Percentiles rank a stretch among this genome's conserved stretches.
phyloP scores from a whole-genome alignment of 2,329 filamentous ascomycete species.

The Plenodomus tracheiphilus region DNA sequence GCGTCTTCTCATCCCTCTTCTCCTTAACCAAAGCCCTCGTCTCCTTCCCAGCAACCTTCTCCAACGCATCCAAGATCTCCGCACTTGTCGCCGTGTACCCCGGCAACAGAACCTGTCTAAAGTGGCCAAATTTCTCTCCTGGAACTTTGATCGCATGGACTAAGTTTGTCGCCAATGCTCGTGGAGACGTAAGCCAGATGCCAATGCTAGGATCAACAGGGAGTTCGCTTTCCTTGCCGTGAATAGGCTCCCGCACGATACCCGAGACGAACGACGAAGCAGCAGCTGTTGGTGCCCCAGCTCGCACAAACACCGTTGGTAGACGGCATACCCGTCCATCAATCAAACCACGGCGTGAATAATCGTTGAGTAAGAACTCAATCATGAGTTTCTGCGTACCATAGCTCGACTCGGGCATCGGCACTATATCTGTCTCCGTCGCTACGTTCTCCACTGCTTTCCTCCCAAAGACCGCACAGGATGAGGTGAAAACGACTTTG shows the following conservation, averaged over 20 bases:
- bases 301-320: constrained; percentile 64
- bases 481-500: constrained; percentile 64
- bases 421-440: constrained; percentile 51
- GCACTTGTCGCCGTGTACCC: constrained; percentile 59
- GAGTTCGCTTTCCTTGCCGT: constrained; percentile 55
- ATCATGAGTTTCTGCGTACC: constrained; percentile 66
- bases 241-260: constrained; percentile 66
- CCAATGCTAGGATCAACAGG: constrained; percentile 57
- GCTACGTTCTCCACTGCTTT: constrained; percentile 53
- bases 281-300: constrained; percentile 62
- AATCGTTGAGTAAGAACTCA: constrained; percentile 65
- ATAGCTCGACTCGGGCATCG: constrained; percentile 65
- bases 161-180: constrained; percentile 59
- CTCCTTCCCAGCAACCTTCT: constrained; percentile 58
- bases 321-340: constrained; percentile 63
- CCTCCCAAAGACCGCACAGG: constrained; percentile 65
- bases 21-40: constrained; percentile 56
- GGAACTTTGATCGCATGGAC: constrained; percentile 56
- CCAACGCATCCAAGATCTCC: constrained; percentile 61
- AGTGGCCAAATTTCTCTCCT: constrained; percentile 55
- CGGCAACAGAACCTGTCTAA: constrained; percentile 58
- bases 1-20: constrained; percentile 54
- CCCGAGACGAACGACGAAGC: constrained; percentile 67
- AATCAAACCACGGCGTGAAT: constrained; percentile 62
- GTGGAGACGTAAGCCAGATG: constrained; percentile 62